Evolutionary conservation across 2,329 filamentous ascomycete genomes (phyloP).

Genomic region (Epichloe sylvatica): DNA sequence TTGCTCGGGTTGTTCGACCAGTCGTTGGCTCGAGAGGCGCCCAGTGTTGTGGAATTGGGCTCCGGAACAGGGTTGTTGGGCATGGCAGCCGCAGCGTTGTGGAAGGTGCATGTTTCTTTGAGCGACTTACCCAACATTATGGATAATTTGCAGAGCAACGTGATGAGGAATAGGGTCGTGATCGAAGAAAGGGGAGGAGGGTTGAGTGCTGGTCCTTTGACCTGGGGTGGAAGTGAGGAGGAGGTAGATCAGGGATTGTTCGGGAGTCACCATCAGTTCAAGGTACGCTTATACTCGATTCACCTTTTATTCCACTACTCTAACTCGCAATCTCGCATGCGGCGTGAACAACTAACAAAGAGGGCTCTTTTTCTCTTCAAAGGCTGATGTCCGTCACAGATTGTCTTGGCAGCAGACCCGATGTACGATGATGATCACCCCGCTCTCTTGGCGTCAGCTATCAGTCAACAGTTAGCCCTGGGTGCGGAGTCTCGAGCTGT

Average conservation of each 20-base stretch:
- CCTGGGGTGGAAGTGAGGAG: conserved; percentile 49
- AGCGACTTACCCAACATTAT: conserved; percentile 80
- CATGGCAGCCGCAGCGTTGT: conserved; percentile 63
- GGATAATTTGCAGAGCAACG: conserved; percentile 65
- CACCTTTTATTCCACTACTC: too few relatives aligned
- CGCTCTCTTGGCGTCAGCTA: conserved; percentile 53
- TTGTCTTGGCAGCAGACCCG: conserved; percentile 75
- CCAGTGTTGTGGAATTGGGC: conserved; percentile 59
- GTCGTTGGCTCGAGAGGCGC: conserved; percentile 16
- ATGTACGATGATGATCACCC: conserved; percentile 81
- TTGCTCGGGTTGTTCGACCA: conserved; percentile 32
- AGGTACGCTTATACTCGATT: conserved; percentile 19
- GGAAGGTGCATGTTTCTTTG: conserved; percentile 52
- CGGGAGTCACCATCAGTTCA: conserved; percentile 34
- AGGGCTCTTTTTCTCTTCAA: too few relatives aligned
- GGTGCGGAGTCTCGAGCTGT: conserved; percentile 49
- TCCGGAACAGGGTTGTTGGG: conserved; percentile 87
- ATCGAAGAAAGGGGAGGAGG: conserved; percentile 42
- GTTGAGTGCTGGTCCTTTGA: conserved; percentile 51
- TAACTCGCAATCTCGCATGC: too few relatives aligned
- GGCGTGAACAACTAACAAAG: too few relatives aligned
- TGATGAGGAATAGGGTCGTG: conserved; percentile 44
- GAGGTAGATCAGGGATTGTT: conserved; percentile 33
- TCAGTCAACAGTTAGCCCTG: conserved; percentile 51
- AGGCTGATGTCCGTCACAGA: conserved; percentile 20